A percentile compares a stretch with the other conserved stretches of the same genome.
Evolutionary conservation across 495 filamentous ascomycete genomes (phyloP).

Genomic region (Hypomontagnella monticulosa): DNA sequence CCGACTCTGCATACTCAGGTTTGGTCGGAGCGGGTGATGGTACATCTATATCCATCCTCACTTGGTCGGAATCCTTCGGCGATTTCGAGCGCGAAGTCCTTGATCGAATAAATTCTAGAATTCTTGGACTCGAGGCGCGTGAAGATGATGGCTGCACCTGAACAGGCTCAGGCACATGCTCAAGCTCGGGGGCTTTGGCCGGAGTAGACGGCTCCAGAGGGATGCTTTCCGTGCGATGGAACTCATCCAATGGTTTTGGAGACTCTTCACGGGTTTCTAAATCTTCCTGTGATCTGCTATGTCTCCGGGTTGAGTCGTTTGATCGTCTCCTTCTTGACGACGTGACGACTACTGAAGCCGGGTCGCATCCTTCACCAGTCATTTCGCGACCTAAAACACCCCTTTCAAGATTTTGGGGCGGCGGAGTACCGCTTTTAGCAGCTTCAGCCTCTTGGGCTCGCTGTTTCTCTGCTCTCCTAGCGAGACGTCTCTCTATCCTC

Average conservation of each 20-base stretch:
- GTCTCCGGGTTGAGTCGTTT: slow-evolving; percentile 34
- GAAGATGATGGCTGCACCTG: slow-evolving; percentile 20
- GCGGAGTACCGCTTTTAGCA: slow-evolving; percentile 54
- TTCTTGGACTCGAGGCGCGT: slow-evolving; percentile 37
- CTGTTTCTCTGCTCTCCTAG: slow-evolving; percentile 76
- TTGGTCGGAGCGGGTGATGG: slow-evolving; percentile 49
- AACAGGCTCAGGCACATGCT: slow-evolving; percentile 12
- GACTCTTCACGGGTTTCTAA: slow-evolving; percentile 34
- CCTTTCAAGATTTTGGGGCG: slow-evolving; percentile 63
- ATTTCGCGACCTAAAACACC: slow-evolving; percentile 63
- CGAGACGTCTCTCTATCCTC: slow-evolving; percentile 71
- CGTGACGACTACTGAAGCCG: slow-evolving; percentile 56
- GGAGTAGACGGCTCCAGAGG: slow-evolving; percentile 38
- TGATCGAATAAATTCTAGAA: slow-evolving; percentile 47
- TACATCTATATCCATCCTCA: slow-evolving; percentile 24
- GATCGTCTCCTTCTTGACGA: slow-evolving; percentile 56
- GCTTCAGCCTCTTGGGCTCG: slow-evolving; percentile 53
- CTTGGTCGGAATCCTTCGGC: slow-evolving; percentile 32
- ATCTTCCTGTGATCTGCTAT: slow-evolving; percentile 27
- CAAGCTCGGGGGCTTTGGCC: slow-evolving; percentile 17
- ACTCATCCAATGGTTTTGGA: slow-evolving; percentile 45
- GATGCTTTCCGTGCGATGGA: slow-evolving; percentile 54
- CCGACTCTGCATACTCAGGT: slow-evolving; percentile 50
- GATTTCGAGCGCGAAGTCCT: slow-evolving; percentile 54
- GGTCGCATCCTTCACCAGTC: slow-evolving; percentile 54